Conservation (phyloP, 1,284 basidiomycete species). For the Boletus smithii region DNA sequence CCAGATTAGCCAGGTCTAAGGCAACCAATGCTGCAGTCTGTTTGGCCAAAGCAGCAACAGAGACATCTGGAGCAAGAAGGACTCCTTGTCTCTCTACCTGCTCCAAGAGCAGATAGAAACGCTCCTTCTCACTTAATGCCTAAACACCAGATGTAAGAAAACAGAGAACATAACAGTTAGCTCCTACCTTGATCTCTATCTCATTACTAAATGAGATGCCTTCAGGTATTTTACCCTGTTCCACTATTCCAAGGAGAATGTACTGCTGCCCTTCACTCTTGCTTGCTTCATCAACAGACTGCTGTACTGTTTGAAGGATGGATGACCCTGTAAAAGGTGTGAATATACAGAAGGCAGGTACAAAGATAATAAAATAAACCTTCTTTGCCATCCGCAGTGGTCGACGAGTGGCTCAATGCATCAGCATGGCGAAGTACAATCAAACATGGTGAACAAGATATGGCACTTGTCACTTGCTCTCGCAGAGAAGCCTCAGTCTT, state of each 20-base stretch:
- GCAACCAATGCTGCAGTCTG: conserved; percentile 93
- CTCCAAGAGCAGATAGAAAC: conserved; percentile 41
- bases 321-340: conserved; percentile 45
- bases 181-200: conserved; percentile 65
- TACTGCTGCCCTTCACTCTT: conserved; percentile 63
- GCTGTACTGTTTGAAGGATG: conserved; percentile 60
- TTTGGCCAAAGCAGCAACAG: conserved; percentile 67
- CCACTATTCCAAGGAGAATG: conserved; percentile 73
- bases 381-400: conserved; percentile 69
- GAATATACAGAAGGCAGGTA: neutral
- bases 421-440: conserved; percentile 84
- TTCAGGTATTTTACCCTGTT: conserved; percentile 64
- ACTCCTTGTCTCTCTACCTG: conserved; percentile 14
- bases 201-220: conserved; percentile 88
- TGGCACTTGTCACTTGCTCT: conserved; percentile 78
- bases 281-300: conserved; percentile 55
- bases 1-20: conserved; percentile 75
- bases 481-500: conserved; percentile 79
- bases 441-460: conserved; percentile 81
- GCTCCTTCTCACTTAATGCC: conserved; percentile 79
- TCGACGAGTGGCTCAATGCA: conserved; percentile 72
- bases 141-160: conserved; percentile 32
- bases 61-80: conserved; percentile 75
- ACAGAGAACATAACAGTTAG: conserved; percentile 1
- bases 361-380: neutral